Base-by-base conservation (phyloP, 2,329 filamentous ascomycete genomes). In the Pezicula carpinea region DNA sequence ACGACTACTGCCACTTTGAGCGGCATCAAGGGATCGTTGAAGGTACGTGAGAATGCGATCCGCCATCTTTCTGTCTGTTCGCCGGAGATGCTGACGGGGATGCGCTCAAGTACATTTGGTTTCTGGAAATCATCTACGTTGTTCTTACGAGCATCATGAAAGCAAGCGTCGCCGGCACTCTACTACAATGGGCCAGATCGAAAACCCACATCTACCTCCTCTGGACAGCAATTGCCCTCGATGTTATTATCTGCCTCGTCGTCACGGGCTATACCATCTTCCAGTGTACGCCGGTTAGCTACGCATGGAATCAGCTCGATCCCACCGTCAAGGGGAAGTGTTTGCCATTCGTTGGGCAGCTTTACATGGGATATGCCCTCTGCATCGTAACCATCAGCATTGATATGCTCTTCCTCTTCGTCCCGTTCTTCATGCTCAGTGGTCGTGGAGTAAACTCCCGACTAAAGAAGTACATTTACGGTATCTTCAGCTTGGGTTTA, bases 401-500 rank as follows among this genome's bases (percentile, higher is more conserved):
- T 19, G 54, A 57, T 17, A 53, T 55, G 50, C 46, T 57, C 13
- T 53, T 91, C 34, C 73, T 85, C 72, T 93, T 89, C 52, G 96
- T 95, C 89, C 92, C 96, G 60, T 85, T 80, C 81, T 95, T 95
- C 83, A 97, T 90, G 69, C 80, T 80, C 5, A 46, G 47, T 15
- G 46, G 43, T 18, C 39, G 39, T 17, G 39, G 36, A n/a, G 17
- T 49, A 5, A 48, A 48, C 29, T 22, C 14, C 1, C 35, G 32
- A 21, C 14, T 57, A 5, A 57, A 52, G 47, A 43, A 42, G 6
- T 57, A 55, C 34, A 55, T 57, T 15, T 57, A 53, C 43, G 45
- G 44, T 4, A 43, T 57, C 21, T 45, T 55, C 38, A 42, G 43
- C 14, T 26, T 57, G 13, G 54, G 52, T 33, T 46, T 57, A 23